Evolutionary conservation across 805 yeast genomes (phyloP), one percentile per base, ranked within the genome.

Genomic region (Zygosaccharomyces rouxii): DNA sequence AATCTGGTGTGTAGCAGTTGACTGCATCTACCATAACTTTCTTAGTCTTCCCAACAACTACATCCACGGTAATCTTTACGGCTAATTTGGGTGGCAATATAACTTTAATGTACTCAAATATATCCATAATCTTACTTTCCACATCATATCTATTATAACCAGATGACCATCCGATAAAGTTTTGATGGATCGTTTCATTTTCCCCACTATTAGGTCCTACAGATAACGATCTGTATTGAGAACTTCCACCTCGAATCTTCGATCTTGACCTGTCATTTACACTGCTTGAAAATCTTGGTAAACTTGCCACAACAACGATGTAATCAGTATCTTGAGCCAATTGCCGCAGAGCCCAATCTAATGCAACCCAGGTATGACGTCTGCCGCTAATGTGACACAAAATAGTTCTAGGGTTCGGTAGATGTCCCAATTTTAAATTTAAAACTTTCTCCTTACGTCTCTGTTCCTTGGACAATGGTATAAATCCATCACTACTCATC

Each of bases 301-400:
- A 45, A 47, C 63, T 67, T 1, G 89, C 74, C 5, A 80, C 76
- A 6, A 86, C 75, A 3, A 86, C 78, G 10, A 86, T 65, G 11
- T 80, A 75, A 63, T 86, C 95, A 7, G 89, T 87, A 55, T 81
- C 71, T 55, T 77, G 80, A 3, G 83, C 64, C 10, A 83, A 67
- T 37, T 72, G 68, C 41, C 71, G 72, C 46, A 85, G 66, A 5
- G 79, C 70, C 83, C 86, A 86, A 63, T 86, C 95, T 23, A 86
- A 64, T 1, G 89, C 81, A 9, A 84, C 88, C 95, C 95, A 86
- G 0, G 94, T 83, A 68, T 86, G 92, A 47, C 71, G 74, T 50
- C 92, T 70, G 2, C 89, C 95, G 55, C 82, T 74, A 26, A 86
- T 71, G 59, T 84, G 84, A 25, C 83, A 80, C 61, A 86, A 59